Conservation (phyloP, 116 monocot species). For the Phalaenopsis hybrid region DNA sequence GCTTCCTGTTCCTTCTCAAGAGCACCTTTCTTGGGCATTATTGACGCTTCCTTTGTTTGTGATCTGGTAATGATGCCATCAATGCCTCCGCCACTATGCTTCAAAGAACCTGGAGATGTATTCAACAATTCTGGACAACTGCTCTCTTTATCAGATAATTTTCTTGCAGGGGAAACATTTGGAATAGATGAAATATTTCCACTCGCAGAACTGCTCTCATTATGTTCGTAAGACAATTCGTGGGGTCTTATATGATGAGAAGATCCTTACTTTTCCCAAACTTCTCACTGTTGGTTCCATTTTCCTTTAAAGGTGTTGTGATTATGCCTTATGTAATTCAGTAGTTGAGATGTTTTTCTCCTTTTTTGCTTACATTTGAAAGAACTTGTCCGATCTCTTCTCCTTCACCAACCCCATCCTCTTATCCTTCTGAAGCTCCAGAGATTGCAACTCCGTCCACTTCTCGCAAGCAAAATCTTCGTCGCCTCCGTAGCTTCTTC, state of each 20-base stretch:
- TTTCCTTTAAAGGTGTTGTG: slow-evolving; percentile 5
- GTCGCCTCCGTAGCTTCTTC: no score
- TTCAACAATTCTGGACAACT: slow-evolving; percentile 5
- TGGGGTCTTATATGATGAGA: slow-evolving; percentile 8
- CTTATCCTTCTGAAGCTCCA: no score
- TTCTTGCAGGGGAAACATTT: slow-evolving; percentile 2
- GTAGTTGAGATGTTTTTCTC: slow-evolving; percentile 11
- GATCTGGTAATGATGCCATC: slow-evolving; percentile 23
- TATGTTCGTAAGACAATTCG: slow-evolving; percentile 9
- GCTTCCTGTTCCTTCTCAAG: slow-evolving; percentile 56
- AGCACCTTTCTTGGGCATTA: slow-evolving; percentile 7
- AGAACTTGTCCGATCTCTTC: not conserved
- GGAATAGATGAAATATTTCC: slow-evolving; percentile 13
- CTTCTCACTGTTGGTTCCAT: slow-evolving; percentile 4
- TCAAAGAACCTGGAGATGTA: slow-evolving; percentile 6
- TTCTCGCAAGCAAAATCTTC: no score
- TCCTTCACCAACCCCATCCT: no score
- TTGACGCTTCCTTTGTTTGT: slow-evolving; percentile 20
- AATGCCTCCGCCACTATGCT: slow-evolving; percentile 6
- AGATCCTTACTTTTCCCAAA: slow-evolving; percentile 5
- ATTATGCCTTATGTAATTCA: not conserved
- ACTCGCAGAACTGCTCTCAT: slow-evolving; percentile 33
- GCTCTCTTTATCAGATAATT: slow-evolving; percentile 11
- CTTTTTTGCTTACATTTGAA: not conserved
- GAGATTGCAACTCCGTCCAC: no score